These are phyloP conservation scores for Croton laevigatus DNA, from an alignment of 441 rosid species.

Conservation along the genomic window DNA sequence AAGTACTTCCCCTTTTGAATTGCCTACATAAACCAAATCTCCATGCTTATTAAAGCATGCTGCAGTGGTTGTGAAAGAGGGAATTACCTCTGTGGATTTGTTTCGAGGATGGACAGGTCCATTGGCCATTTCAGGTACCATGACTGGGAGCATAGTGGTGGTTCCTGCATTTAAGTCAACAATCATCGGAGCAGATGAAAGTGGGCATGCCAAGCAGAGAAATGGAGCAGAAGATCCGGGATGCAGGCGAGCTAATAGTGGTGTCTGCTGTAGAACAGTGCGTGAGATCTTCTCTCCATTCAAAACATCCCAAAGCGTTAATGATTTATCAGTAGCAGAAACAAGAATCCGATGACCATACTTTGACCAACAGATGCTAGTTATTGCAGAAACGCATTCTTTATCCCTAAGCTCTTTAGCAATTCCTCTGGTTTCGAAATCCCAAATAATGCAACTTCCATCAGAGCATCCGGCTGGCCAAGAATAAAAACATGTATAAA, in stretches of 20 bases:
- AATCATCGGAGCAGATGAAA: slow-evolving; percentile 91
- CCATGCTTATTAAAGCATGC: slow-evolving; percentile 95
- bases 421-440: slow-evolving; percentile 92
- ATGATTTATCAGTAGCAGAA: slow-evolving; percentile 91
- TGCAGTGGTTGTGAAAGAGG: slow-evolving; percentile 73
- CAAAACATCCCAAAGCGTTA: slow-evolving; percentile 86
- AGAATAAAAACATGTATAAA: background rate
- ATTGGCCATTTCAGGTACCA: slow-evolving; percentile 50
- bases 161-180: slow-evolving; percentile 67
- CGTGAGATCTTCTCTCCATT: slow-evolving; percentile 66
- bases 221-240: slow-evolving; percentile 80
- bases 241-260: slow-evolving; percentile 77
- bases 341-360: slow-evolving; percentile 86
- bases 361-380: slow-evolving; percentile 95
- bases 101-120: slow-evolving; percentile 59
- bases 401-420: slow-evolving; percentile 85
- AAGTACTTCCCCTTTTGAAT: slow-evolving; percentile 92
- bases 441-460: slow-evolving; percentile 92
- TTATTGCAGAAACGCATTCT: slow-evolving; percentile 71
- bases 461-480: slow-evolving; percentile 90
- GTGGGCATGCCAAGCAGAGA: slow-evolving; percentile 82
- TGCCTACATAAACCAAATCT: slow-evolving; percentile 89
- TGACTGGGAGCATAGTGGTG: slow-evolving; percentile 66
- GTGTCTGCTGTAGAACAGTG: slow-evolving; percentile 67
- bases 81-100: slow-evolving; percentile 60